Conservation (phyloP, 2,329 filamentous ascomycete genomes). For the Colletotrichum sp. region DNA sequence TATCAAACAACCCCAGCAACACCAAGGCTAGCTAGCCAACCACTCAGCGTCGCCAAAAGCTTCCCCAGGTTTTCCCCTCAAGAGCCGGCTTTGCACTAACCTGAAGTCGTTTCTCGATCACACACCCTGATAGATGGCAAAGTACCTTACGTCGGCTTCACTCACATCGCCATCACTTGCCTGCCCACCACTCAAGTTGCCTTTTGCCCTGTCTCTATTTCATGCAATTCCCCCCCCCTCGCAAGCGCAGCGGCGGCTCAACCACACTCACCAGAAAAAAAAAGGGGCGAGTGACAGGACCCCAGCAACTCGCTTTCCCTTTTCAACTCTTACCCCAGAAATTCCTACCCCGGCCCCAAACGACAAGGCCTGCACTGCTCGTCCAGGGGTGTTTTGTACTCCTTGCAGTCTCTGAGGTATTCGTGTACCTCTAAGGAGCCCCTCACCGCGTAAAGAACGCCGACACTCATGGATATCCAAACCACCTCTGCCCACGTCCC, state of each 20-base stretch:
- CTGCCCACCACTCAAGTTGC: neutral
- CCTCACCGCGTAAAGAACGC: neutral
- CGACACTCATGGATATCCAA: neutral
- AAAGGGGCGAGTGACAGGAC: neutral
- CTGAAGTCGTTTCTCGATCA: neutral
- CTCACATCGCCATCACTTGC: neutral
- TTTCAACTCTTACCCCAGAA: neutral
- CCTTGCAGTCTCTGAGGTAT: neutral
- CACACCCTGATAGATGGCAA: neutral
- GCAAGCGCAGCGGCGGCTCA: neutral
- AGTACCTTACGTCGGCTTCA: neutral
- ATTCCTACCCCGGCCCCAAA: neutral
- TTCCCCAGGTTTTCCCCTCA: constrained; percentile 17
- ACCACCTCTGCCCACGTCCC: neutral
- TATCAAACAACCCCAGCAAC: neutral
- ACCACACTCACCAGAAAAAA: neutral
- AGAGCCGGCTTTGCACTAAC: neutral
- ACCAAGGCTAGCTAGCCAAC: neutral
- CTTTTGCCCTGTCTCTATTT: neutral
- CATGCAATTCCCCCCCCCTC: neutral
- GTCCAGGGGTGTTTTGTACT: neutral
- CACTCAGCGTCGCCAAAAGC: constrained; percentile 2
- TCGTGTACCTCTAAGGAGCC: neutral
- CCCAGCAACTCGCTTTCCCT: neutral
- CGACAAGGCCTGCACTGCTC: neutral